These are phyloP conservation scores for Solanum sejunctum DNA, from an alignment of 257 asterid genomes.

Conservation along the genomic window DNA sequence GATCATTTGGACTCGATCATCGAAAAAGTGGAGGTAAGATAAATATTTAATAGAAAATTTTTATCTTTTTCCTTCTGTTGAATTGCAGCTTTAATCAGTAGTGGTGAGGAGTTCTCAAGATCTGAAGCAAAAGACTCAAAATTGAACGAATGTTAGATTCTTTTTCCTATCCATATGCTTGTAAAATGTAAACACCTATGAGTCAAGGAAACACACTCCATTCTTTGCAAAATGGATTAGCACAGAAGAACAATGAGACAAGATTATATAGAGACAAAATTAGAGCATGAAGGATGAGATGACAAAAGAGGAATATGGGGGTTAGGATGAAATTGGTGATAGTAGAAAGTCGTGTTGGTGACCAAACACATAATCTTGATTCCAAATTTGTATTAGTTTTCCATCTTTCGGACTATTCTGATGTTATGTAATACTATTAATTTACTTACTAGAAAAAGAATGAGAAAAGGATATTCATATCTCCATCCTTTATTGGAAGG, in stretches of 20 bases:
- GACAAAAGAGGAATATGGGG: not conserved
- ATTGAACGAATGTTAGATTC: too few relatives aligned
- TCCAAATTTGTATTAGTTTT: not conserved
- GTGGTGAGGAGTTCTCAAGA: too few relatives aligned
- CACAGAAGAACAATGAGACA: not conserved
- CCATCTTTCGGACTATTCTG: not conserved
- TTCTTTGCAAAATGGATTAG: not conserved
- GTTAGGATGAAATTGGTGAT: not conserved
- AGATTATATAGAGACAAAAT: not conserved
- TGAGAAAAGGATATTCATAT: conserved; percentile 57
- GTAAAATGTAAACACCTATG: not conserved
- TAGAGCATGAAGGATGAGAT: not conserved
- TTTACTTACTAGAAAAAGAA: not conserved
- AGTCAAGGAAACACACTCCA: not conserved
- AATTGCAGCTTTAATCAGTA: too few relatives aligned
- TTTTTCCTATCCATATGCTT: not conserved
- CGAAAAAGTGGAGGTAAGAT: not conserved
- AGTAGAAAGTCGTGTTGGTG: not conserved
- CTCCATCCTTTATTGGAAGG: conserved; percentile 53
- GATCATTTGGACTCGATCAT: too few relatives aligned
- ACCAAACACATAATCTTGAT: not conserved
- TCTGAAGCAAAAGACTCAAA: too few relatives aligned
- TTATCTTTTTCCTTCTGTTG: too few relatives aligned
- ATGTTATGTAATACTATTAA: not conserved
- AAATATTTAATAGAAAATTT: too few relatives aligned